Conservation (phyloP, 2,329 filamentous ascomycete species). For the Chaetomium sp. region DNA sequence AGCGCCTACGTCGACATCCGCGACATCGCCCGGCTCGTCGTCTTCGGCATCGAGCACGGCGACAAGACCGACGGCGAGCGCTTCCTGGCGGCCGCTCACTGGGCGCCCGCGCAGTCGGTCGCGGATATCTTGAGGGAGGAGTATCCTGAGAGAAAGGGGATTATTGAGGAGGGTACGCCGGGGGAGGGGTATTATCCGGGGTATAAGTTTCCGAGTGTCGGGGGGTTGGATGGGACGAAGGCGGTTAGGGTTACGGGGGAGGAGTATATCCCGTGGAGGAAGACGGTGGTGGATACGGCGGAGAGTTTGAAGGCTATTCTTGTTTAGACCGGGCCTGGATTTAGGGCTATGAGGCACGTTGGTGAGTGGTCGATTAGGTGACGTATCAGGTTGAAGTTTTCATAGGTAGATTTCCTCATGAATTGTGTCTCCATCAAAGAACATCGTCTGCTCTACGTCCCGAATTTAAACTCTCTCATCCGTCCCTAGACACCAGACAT, state of each 20-base stretch:
- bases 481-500: no score
- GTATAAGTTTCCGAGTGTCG: conserved; percentile 12
- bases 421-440: no score
- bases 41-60: conserved; percentile 33
- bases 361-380: no score
- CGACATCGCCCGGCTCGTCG: conserved; percentile 36
- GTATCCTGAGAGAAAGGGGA: conserved; percentile 30
- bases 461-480: no score
- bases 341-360: no score
- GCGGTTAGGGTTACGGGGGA: conserved; percentile 25
- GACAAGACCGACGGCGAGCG: conserved; percentile 34
- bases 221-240: conserved; percentile 26
- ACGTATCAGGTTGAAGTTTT: no score
- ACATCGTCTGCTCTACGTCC: no score
- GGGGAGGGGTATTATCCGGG: conserved; percentile 33
- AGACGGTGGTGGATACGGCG: conserved; percentile 41
- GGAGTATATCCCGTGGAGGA: conserved; percentile 30
- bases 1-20: conserved; percentile 36
- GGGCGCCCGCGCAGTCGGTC: conserved; percentile 31
- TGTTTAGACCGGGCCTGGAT: background rate
- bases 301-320: conserved; percentile 30
- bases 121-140: conserved; percentile 36
- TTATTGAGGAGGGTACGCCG: conserved; percentile 33
- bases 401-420: no score
- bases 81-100: conserved; percentile 32